Percentiles rank a stretch among this genome's conserved stretches.
Evolutionary conservation across 2,329 filamentous ascomycete species (phyloP).

Genomic region (Fusarium anguioides): DNA sequence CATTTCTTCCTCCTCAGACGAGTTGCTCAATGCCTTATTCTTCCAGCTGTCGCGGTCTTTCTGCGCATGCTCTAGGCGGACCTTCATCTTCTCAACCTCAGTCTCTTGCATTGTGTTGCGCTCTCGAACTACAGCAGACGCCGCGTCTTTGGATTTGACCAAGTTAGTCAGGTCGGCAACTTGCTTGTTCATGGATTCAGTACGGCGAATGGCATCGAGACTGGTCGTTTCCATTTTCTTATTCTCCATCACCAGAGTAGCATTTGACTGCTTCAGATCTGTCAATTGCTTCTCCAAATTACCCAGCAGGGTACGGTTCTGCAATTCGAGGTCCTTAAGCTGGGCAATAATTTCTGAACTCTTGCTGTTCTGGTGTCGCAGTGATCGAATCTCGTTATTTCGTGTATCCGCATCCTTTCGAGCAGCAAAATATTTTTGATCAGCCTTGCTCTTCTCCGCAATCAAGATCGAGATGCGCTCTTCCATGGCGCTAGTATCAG

Average conservation of each 20-base stretch:
- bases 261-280: slow-evolving; percentile 83
- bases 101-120: slow-evolving; percentile 72
- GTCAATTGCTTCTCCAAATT: slow-evolving; percentile 92
- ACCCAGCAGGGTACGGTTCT: slow-evolving; percentile 78
- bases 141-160: slow-evolving; percentile 79
- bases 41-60: slow-evolving; percentile 90
- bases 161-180: slow-evolving; percentile 79
- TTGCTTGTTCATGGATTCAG: slow-evolving; percentile 80
- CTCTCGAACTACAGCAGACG: slow-evolving; percentile 62
- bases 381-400: slow-evolving; percentile 79
- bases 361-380: slow-evolving; percentile 86
- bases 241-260: slow-evolving; percentile 75
- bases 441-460: slow-evolving; percentile 94
- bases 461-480: slow-evolving; percentile 79
- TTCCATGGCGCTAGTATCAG: slow-evolving; percentile 79
- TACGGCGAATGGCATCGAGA: slow-evolving; percentile 74
- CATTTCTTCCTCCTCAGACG: slow-evolving; percentile 84
- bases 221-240: slow-evolving; percentile 79
- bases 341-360: slow-evolving; percentile 94
- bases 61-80: slow-evolving; percentile 79
- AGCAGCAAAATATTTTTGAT: slow-evolving; percentile 97
- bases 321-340: slow-evolving; percentile 88
- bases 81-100: slow-evolving; percentile 83
- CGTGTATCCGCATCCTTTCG: slow-evolving; percentile 93
- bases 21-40: slow-evolving; percentile 82